A percentile compares a stretch with the other conserved stretches of the same genome.
Conservation (phyloP, 805 yeast genomes). For the Lipomyces yamadae region DNA sequence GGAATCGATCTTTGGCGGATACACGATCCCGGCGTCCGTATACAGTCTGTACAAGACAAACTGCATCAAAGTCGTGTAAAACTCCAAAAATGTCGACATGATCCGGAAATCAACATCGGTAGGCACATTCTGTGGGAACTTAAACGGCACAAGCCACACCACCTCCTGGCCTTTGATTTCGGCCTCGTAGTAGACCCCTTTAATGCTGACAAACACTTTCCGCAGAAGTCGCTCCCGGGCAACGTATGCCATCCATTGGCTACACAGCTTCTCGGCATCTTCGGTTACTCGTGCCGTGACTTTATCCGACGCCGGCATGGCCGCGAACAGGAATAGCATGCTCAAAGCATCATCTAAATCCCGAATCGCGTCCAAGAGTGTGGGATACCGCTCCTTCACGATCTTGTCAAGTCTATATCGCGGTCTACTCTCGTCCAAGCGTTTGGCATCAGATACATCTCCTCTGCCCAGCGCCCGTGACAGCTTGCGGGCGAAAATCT, state of each 20-base stretch:
- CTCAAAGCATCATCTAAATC: conserved; percentile 94
- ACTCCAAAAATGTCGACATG: conserved; percentile 95
- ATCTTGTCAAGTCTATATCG: conserved; percentile 85
- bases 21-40: conserved; percentile 80
- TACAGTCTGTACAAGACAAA: conserved; percentile 85
- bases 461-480: conserved; percentile 90
- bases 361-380: conserved; percentile 87
- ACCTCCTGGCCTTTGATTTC: conserved; percentile 87
- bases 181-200: conserved; percentile 96
- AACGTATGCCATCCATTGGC: conserved; percentile 94
- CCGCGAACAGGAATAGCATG: conserved; percentile 91
- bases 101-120: conserved; percentile 92
- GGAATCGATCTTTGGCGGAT: conserved; percentile 85
- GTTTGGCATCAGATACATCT: conserved; percentile 85
- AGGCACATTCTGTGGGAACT: conserved; percentile 95
- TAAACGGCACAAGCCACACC: conserved; percentile 96
- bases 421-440: conserved; percentile 79
- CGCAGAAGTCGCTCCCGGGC: conserved; percentile 80
- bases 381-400: conserved; percentile 93
- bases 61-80: conserved; percentile 88
- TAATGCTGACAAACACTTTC: conserved; percentile 93
- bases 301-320: conserved; percentile 90
- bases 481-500: conserved; percentile 88
- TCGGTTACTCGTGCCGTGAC: conserved; percentile 80
- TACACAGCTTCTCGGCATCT: conserved; percentile 83